phyloP scores from a whole-genome alignment of 495 filamentous ascomycete species.

The Podospora didyma region DNA sequence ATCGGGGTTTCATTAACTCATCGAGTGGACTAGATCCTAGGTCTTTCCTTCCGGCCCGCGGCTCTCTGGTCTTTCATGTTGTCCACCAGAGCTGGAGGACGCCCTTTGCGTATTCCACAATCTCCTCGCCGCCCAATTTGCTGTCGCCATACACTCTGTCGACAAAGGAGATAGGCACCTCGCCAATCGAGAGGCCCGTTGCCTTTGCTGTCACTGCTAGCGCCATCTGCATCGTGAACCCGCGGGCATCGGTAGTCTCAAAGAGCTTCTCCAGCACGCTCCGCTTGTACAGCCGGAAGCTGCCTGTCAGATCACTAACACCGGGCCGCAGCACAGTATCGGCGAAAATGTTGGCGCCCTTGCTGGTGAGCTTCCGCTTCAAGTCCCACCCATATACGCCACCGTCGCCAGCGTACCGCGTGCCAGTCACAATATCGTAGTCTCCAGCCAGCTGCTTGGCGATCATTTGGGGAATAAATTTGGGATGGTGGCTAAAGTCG shows the following conservation, averaged over 20 bases:
- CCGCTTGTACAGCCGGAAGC: conserved; percentile 92
- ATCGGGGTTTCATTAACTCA: background rate
- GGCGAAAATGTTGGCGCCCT: conserved; percentile 91
- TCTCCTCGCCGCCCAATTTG: conserved; percentile 92
- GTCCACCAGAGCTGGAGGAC: conserved; percentile 76
- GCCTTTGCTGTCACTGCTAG: conserved; percentile 80
- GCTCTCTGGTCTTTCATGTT: conserved; percentile 39
- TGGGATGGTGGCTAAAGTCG: conserved; percentile 97
- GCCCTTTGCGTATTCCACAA: conserved; percentile 96
- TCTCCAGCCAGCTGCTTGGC: conserved; percentile 60
- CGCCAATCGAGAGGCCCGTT: conserved; percentile 83
- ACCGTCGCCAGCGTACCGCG: conserved; percentile 83
- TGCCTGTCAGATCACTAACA: conserved; percentile 94
- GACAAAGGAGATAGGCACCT: conserved; percentile 94
- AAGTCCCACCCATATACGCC: conserved; percentile 98
- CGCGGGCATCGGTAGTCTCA: conserved; percentile 82
- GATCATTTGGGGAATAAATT: conserved; percentile 91
- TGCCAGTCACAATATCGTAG: conserved; percentile 96
- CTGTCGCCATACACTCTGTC: conserved; percentile 93
- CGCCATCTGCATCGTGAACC: conserved; percentile 99
- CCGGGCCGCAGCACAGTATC: conserved; percentile 91
- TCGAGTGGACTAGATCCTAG: background rate
- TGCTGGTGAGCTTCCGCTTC: conserved; percentile 87
- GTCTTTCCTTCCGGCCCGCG: background rate
- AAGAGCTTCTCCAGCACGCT: conserved; percentile 86